Evolutionary conservation across 148 eudicot species (phyloP).

Genomic region (Rhododendron kiyosumense): DNA sequence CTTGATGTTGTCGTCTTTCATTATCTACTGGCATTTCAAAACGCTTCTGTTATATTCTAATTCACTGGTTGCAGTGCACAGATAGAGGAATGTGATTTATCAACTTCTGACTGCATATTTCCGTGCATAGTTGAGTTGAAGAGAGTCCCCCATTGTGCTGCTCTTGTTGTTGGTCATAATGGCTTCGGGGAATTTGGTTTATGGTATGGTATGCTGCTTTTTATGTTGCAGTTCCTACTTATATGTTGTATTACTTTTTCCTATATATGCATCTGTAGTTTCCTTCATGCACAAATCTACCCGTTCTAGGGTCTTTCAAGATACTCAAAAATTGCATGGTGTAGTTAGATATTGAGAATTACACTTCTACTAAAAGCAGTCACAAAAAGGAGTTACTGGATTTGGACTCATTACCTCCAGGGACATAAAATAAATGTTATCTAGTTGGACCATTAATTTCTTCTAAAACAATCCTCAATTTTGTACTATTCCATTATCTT

Average conservation of each 20-base stretch:
- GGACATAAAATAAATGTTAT: neutral
- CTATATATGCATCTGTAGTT: neutral
- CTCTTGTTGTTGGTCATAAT: conserved; percentile 76
- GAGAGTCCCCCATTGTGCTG: conserved; percentile 56
- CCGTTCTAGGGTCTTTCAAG: neutral
- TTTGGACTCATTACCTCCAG: neutral
- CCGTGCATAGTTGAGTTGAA: conserved; percentile 69
- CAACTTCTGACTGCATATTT: conserved; percentile 58
- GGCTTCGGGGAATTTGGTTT: conserved; percentile 82
- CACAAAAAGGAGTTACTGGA: neutral
- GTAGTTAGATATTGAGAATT: neutral
- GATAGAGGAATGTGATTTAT: conserved; percentile 50
- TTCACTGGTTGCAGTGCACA: conserved; percentile 44
- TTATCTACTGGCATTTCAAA: neutral
- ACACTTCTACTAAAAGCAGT: neutral
- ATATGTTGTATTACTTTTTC: neutral
- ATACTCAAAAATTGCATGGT: neutral
- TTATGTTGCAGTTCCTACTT: neutral
- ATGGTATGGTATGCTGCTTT: conserved; percentile 73
- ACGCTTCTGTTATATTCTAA: neutral
- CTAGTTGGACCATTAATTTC: neutral
- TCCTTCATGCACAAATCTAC: neutral
- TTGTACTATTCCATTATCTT: neutral
- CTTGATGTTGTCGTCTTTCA: neutral
- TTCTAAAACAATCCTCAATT: neutral